Evolutionary conservation across 768 basidiomycete species (phyloP), one percentile per base, ranked within the genome.

Genomic region (Boletus insuetus): DNA sequence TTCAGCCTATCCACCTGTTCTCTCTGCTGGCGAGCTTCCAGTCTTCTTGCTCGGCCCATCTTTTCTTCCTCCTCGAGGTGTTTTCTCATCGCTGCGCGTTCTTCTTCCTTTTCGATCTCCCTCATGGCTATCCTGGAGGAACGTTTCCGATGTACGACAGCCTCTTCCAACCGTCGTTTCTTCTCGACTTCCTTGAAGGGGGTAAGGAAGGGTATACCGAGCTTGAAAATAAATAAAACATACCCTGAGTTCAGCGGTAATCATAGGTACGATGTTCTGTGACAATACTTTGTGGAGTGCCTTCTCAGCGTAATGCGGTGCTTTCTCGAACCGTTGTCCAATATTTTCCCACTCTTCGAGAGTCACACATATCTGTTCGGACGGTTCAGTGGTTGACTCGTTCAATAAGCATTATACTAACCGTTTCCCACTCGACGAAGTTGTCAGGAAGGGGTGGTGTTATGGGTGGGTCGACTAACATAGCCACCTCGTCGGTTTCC

Each of bases 341-440:
- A 94, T 81, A 46, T 80, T 79, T 59, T 93, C 87, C 94, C 94
- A 98, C 59, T 98, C 93, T 13, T 80, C 75, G 3, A 93, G 77
- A 16, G 88, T 89, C 7, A 86, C 82, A 64, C 91, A 94, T 59
- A 95, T 83, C 93, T 95, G 58, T 20, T 44, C 29, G 17, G n/a
- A 26, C 5, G 16, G 20, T 38, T 54, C 2, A 60, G 54, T 58
- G 20, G 43, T 44, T 38, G 22, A 17, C 9, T 9, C 5, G 17
- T 14, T 13, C 3, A 34, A 38, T 40, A 13, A 3, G 16, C 37
- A 44, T 48, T 39, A 34, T 42, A 75, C 84, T 64, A 55, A 93
- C 94, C 63, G 89, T 89, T 75, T 96, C 91, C 94, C 95, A 98
- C 70, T 96, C 94, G 39, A 91, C 69, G 62, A 90, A 90, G 46